A percentile compares a stretch with the other conserved stretches of the same genome.
phyloP scores from a whole-genome alignment of 768 basidiomycete species.

The Cystobasidium tubakii region DNA sequence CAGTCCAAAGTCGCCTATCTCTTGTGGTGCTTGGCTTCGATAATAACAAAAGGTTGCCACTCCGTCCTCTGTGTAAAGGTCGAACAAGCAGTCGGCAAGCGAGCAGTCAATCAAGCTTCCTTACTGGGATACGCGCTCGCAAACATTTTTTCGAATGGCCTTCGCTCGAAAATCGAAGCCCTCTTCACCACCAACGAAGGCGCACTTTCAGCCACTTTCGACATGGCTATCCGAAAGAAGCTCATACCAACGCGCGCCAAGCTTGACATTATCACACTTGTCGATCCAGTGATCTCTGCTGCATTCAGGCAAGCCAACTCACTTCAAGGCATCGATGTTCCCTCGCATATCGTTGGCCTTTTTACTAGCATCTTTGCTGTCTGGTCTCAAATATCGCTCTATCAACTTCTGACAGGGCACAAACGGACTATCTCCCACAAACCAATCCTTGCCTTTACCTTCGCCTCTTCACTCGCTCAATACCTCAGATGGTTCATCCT shows the following conservation, averaged over 20 bases:
- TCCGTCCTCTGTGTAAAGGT: background rate
- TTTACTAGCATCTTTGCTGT: background rate
- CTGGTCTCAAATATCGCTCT: background rate
- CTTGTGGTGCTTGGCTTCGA: no score
- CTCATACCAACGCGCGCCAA: background rate
- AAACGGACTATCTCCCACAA: background rate
- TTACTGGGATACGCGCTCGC: background rate
- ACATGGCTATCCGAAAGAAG: background rate
- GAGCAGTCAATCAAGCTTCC: background rate
- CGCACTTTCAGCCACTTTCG: background rate
- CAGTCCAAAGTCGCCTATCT: background rate
- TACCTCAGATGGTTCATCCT: background rate
- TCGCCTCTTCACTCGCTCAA: background rate
- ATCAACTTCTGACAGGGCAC: background rate
- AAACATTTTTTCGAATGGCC: background rate
- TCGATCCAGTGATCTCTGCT: background rate
- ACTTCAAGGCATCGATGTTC: background rate
- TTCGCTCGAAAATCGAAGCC: background rate
- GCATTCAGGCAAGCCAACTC: background rate
- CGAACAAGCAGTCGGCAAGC: slow-evolving; percentile 1
- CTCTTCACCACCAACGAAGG: background rate
- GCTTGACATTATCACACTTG: background rate
- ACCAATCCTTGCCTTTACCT: background rate
- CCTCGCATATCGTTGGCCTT: background rate
- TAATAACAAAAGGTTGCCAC: no score